Evolutionary conservation across 2,329 filamentous ascomycete species (phyloP).

Genomic region (Alternaria longipes): DNA sequence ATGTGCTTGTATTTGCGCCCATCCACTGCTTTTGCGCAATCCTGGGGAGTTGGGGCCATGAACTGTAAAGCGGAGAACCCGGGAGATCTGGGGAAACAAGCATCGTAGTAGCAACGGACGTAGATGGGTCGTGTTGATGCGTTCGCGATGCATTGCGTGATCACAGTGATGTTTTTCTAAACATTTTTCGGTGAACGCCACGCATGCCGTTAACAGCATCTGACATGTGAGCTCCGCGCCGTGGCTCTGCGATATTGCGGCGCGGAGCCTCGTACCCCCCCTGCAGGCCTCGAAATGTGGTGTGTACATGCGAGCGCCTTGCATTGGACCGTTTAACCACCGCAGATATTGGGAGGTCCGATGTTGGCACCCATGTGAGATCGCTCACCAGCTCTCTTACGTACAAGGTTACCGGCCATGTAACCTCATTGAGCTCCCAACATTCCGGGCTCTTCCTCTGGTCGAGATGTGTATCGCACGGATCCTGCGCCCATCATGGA

Average conservation of each 20-base stretch:
- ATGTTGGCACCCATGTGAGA: conserved; percentile 1
- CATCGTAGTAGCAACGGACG: conserved; percentile 6
- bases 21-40: neutral
- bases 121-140: neutral
- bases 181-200: neutral
- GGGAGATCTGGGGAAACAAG: conserved; percentile 20
- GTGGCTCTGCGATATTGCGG: neutral
- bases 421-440: conserved; percentile 1
- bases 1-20: conserved; percentile 14
- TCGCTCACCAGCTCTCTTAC: neutral
- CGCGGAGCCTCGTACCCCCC: neutral
- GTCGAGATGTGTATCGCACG: neutral
- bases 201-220: neutral
- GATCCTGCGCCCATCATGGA: neutral
- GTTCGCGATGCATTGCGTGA: neutral
- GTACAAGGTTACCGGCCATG: conserved; percentile 1
- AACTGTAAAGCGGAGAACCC: conserved; percentile 14
- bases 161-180: neutral
- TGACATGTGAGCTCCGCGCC: neutral
- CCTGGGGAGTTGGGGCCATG: neutral
- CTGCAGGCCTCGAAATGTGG: neutral
- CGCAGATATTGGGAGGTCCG: neutral
- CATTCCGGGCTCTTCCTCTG: neutral
- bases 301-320: neutral
- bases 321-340: conserved; percentile 1